A percentile compares a stretch with the other conserved stretches of the same genome.
phyloP scores from a whole-genome alignment of 2,329 filamentous ascomycete species.

The Fonsecaea monophora region DNA sequence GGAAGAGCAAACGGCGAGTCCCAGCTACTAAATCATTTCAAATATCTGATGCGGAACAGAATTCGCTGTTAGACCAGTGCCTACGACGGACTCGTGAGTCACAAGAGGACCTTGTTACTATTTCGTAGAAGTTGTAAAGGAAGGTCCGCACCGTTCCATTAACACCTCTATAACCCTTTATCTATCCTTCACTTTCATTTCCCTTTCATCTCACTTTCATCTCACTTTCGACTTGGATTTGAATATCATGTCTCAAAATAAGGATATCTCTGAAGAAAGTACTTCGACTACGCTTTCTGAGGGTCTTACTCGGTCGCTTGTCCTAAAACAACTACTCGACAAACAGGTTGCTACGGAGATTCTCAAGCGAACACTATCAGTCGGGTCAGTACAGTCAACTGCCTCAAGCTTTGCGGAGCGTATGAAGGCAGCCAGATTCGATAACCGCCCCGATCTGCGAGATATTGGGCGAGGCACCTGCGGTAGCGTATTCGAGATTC shows the following conservation, averaged over 20 bases:
- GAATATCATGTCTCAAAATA: background rate
- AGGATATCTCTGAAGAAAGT: background rate
- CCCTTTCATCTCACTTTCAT: no score
- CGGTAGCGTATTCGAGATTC: conserved; percentile 30
- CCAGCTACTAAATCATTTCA: no score
- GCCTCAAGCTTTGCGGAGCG: background rate
- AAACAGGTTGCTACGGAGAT: conserved; percentile 16
- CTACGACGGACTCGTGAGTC: no score
- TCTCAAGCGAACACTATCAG: conserved; percentile 15
- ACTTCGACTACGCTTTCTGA: background rate
- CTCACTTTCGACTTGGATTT: background rate
- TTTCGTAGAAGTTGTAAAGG: no score
- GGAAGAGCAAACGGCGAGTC: no score
- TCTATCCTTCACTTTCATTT: no score
- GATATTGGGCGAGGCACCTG: conserved; percentile 32
- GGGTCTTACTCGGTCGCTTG: no score
- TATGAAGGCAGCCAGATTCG: background rate
- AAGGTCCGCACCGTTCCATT: no score
- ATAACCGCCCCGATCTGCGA: background rate
- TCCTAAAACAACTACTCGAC: background rate
- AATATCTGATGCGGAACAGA: no score
- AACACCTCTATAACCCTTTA: no score
- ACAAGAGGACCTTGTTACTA: no score
- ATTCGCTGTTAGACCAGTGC: no score
- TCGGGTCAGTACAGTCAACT: conserved; percentile 1